Conservation (phyloP, 176 grass and related monocot genomes). For the Saccharum spontaneum region DNA sequence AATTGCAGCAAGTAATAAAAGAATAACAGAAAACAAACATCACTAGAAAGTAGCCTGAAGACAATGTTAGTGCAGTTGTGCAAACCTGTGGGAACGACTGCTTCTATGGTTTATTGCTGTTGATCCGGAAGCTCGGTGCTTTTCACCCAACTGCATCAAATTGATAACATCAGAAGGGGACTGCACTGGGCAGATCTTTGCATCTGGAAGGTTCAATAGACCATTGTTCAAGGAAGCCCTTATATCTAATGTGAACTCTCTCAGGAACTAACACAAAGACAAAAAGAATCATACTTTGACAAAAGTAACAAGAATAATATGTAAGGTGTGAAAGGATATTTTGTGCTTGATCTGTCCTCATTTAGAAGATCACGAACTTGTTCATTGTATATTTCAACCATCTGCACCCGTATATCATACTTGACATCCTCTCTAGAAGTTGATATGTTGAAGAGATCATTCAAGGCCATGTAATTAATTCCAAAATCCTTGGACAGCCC, state of each 20-base stretch:
- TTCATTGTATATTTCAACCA: conserved; percentile 96
- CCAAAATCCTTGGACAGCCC: conserved; percentile 56
- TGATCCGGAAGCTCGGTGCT: conserved; percentile 70
- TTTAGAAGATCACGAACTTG: conserved; percentile 76
- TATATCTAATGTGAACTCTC: conserved; percentile 73
- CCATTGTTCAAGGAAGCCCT: conserved; percentile 57
- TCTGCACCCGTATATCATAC: conserved; percentile 82
- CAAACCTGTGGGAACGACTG: conserved; percentile 87
- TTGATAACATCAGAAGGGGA: conserved; percentile 83
- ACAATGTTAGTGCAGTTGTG: conserved; percentile 14
- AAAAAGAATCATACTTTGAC: neutral
- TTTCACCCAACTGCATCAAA: conserved; percentile 76
- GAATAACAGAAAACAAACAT: conserved; percentile 4
- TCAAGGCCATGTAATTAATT: conserved; percentile 90
- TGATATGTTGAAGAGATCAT: conserved; percentile 87
- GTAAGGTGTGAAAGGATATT: conserved; percentile 83
- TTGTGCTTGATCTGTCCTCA: conserved; percentile 63
- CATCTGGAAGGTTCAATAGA: conserved; percentile 70
- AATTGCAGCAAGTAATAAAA: conserved; percentile 24
- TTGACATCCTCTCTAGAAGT: conserved; percentile 67
- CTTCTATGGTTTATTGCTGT: conserved; percentile 86
- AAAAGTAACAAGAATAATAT: conserved; percentile 25
- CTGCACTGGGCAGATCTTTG: conserved; percentile 61
- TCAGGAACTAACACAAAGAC: conserved; percentile 50
- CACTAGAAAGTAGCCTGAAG: neutral